A percentile compares a stretch with the other conserved stretches of the same genome.
phyloP scores from a whole-genome alignment of 164 flowering plant genomes.

The Nymphaea thermarum region DNA sequence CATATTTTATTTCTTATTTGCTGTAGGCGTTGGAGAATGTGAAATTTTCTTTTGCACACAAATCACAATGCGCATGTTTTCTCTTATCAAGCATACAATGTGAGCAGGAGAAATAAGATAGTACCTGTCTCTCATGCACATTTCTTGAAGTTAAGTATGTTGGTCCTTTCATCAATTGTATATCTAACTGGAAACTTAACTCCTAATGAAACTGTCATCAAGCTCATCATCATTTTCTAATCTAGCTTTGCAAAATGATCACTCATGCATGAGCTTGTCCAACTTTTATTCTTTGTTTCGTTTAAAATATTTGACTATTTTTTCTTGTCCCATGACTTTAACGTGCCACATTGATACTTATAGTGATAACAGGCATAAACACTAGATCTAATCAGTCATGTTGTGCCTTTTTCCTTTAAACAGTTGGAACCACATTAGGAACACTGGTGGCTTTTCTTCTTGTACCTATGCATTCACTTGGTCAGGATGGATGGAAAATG shows the following conservation, averaged over 20 bases:
- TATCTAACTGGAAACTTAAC: too few species aligned
- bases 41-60: background rate
- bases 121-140: too few species aligned
- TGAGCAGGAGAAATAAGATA: too few species aligned
- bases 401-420: constrained; percentile 1
- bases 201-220: too few species aligned
- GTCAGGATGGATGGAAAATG: constrained; percentile 81
- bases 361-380: too few species aligned
- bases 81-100: too few species aligned
- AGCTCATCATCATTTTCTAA: too few species aligned
- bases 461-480: constrained; percentile 87
- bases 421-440: constrained; percentile 85
- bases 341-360: background rate
- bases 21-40: background rate
- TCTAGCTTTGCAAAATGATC: background rate
- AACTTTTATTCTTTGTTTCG: background rate
- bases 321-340: background rate
- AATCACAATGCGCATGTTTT: too few species aligned
- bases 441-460: constrained; percentile 64
- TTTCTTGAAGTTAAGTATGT: too few species aligned
- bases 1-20: background rate
- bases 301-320: background rate
- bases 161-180: too few species aligned
- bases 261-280: background rate
- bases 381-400: too few species aligned